Percentiles rank a stretch among this genome's conserved stretches.
These are phyloP conservation scores for Thelonectria rubi DNA, from an alignment of 2,329 filamentous ascomycete genomes.

Conservation along the genomic window DNA sequence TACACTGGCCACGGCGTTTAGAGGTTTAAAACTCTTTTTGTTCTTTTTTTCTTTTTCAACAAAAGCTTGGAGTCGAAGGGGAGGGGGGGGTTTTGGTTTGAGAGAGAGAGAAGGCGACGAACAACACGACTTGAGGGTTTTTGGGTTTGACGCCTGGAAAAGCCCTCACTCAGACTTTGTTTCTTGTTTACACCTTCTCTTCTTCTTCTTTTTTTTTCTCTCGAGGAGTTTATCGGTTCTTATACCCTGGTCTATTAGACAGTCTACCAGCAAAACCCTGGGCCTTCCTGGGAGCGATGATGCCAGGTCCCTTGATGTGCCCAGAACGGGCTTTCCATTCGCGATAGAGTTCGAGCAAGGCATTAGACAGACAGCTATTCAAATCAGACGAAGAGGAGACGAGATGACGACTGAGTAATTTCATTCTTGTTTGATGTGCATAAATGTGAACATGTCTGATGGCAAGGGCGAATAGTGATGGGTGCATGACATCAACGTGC, in stretches of 20 bases:
- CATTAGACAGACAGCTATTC: slow-evolving; percentile 24
- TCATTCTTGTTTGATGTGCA: neutral
- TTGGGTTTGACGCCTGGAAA: slow-evolving; percentile 3
- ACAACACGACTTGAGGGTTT: slow-evolving; percentile 13
- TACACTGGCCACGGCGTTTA: slow-evolving; percentile 40
- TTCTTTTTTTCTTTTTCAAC: slow-evolving; percentile 1
- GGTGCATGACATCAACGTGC: neutral
- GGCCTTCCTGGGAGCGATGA: slow-evolving; percentile 28
- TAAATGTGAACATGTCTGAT: too few species aligned
- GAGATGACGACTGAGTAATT: slow-evolving; percentile 7
- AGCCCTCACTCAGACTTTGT: neutral
- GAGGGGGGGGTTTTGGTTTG: neutral
- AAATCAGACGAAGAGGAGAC: slow-evolving; percentile 31
- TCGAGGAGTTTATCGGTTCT: slow-evolving; percentile 40
- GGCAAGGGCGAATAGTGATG: neutral
- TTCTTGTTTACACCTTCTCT: slow-evolving; percentile 21
- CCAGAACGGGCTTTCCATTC: slow-evolving; percentile 40
- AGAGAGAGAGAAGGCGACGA: slow-evolving; percentile 3
- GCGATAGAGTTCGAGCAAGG: slow-evolving; percentile 37
- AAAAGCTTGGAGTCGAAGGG: neutral
- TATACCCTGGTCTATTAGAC: slow-evolving; percentile 47
- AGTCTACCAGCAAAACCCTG: slow-evolving; percentile 36
- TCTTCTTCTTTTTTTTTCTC: slow-evolving; percentile 25
- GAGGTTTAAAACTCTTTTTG: slow-evolving; percentile 32
- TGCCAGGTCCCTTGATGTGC: slow-evolving; percentile 32